Percentiles rank a stretch among this genome's conserved stretches.
These are phyloP conservation scores for Citrus inodora DNA, from an alignment of 345 rosid species.

Conservation along the genomic window DNA sequence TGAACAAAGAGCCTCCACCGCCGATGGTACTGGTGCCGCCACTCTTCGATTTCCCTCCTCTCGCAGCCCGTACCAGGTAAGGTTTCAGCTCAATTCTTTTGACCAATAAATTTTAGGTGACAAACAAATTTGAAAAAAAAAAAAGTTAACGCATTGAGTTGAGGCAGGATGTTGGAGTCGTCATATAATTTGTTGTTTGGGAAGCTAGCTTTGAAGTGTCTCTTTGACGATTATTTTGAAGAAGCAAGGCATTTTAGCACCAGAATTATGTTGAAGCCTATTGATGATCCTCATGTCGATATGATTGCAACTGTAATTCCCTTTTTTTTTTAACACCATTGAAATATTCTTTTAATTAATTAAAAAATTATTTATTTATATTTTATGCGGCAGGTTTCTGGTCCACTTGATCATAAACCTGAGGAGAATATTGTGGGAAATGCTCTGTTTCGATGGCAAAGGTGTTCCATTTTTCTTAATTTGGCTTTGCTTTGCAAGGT, in stretches of 20 bases:
- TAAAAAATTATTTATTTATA: neutral
- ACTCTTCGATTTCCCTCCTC: constrained; percentile 89
- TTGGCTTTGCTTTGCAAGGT: neutral
- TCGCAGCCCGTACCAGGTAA: constrained; percentile 86
- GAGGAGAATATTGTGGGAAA: constrained; percentile 63
- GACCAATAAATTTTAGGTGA: neutral
- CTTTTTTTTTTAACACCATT: neutral
- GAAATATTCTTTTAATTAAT: neutral
- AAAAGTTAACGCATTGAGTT: neutral
- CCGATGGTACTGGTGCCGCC: constrained; percentile 90
- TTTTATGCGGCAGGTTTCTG: constrained; percentile 51
- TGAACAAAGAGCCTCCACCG: constrained; percentile 68
- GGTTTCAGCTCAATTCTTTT: constrained; percentile 34
- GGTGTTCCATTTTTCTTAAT: constrained; percentile 27
- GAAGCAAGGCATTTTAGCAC: constrained; percentile 63
- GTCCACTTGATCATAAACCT: constrained; percentile 55
- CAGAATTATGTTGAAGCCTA: constrained; percentile 73
- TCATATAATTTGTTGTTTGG: constrained; percentile 76
- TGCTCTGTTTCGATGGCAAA: constrained; percentile 82
- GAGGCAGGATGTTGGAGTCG: constrained; percentile 82
- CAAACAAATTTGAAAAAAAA: no score
- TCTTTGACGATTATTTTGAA: constrained; percentile 87
- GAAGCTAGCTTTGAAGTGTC: constrained; percentile 74
- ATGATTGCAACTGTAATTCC: constrained; percentile 65
- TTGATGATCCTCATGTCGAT: constrained; percentile 92